Evolutionary conservation across 2,329 filamentous ascomycete species (phyloP).

Genomic region (Xylariaceae sp.): DNA sequence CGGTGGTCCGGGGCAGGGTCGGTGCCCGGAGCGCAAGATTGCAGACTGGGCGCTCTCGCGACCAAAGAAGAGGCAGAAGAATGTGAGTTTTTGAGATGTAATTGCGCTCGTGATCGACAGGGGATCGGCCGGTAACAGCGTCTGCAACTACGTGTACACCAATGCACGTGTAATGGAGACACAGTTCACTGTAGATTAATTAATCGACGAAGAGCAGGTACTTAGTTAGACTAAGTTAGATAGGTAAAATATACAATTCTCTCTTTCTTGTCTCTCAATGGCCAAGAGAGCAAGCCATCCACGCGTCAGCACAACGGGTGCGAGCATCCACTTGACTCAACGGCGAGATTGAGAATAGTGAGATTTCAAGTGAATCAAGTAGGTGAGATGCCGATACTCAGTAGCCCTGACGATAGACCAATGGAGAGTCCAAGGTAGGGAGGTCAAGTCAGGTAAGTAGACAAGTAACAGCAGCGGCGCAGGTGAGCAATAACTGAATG

Average conservation of each 20-base stretch:
- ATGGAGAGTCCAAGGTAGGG: no score
- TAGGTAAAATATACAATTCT: slow-evolving; percentile 11
- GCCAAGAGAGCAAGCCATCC: slow-evolving; percentile 12
- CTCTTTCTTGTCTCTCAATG: slow-evolving; percentile 10
- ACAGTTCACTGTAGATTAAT: slow-evolving; percentile 21
- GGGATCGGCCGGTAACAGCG: slow-evolving; percentile 20
- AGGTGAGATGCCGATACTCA: no score
- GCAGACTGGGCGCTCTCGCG: no score
- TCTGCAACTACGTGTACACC: slow-evolving; percentile 20
- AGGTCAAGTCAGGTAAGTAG: no score
- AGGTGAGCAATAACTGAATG: no score
- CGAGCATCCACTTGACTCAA: no score
- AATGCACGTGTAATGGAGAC: slow-evolving; percentile 23
- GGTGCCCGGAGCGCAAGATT: no score
- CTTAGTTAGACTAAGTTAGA: slow-evolving; percentile 14
- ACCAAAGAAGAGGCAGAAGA: no score
- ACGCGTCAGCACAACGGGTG: slow-evolving; percentile 13
- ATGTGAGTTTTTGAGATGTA: no score
- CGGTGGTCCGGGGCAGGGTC: slow-evolving; percentile 18
- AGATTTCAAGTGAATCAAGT: no score
- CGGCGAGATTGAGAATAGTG: slow-evolving; percentile 9
- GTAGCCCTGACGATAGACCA: no score
- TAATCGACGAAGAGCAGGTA: slow-evolving; percentile 17
- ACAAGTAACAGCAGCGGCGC: no score
- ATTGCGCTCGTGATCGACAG: slow-evolving; percentile 27